Base-by-base conservation (phyloP, 306 rosid species). In the Lathyrus tuberosus region DNA sequence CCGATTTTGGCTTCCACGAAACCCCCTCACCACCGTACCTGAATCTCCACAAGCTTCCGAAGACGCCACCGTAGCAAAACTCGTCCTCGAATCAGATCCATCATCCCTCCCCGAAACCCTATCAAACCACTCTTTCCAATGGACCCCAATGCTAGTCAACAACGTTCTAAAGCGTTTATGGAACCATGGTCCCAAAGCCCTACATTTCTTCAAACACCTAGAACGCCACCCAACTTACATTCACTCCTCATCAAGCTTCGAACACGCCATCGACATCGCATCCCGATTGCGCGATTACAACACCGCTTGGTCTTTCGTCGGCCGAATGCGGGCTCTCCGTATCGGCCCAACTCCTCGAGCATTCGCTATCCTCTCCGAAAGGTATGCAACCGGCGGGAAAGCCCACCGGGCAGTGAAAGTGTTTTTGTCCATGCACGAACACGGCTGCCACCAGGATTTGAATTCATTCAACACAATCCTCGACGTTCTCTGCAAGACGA, bases 141-240 rank as follows among this genome's bases (percentile, higher is more conserved):
- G 96, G 96, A 84, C 77, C 38, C 69, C 87, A 7, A 71, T 74
- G 37, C 84, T 90, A 0, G 90, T 88, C 1, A 69, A 88, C 86
- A 70, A 61, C 58, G 78, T 82, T 71, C 80, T 90, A 31, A 93
- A 93, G 63, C 87, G 84, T 40, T 87, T 93, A 6, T 93, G 86
- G 97, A 86, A 88, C 75, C 87, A 93, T 38, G 95, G 91, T 11
- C 98, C 97, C 69, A 93, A 90, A 68, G 90, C 96, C 31, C 76
- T 90, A 8, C 80, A 84, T 37, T 90, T 93, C 80, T 93, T 93
- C 88, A 83, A 81, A 46, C 62, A 63, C 60, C 85, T 93, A 0
- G 86, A 75, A 20, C 79, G 72, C 77, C 91, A 88, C 72, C 94
- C 83, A 0, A 41, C 77, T 52, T 88, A 84, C 51, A 54, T 72